Conservation (phyloP, 2,329 filamentous ascomycete genomes). For the Epichloe coenophiala region DNA sequence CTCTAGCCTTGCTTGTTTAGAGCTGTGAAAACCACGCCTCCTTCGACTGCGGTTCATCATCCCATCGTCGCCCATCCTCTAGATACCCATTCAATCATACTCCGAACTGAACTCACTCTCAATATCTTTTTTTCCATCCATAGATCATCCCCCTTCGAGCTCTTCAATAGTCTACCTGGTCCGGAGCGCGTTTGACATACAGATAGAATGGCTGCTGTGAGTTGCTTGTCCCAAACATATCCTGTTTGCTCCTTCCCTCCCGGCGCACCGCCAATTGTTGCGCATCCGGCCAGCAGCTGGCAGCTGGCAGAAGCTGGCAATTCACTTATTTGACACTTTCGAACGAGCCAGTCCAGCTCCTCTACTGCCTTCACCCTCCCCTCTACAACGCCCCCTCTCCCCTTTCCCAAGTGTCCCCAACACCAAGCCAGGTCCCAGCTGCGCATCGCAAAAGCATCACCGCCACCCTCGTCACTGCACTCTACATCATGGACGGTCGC, state of each 20-base stretch:
- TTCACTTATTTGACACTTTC: neutral
- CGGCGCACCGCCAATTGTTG: slow-evolving; percentile 1
- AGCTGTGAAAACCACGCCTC: slow-evolving; percentile 20
- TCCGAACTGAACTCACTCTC: slow-evolving; percentile 9
- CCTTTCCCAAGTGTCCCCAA: neutral
- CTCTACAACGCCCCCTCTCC: slow-evolving; percentile 5
- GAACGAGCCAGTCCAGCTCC: too few species aligned
- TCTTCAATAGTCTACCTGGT: slow-evolving; percentile 4
- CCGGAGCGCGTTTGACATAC: slow-evolving; percentile 14
- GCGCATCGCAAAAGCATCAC: neutral
- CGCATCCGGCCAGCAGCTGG: neutral
- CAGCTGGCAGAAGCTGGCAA: slow-evolving; percentile 4
- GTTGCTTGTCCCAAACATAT: slow-evolving; percentile 11
- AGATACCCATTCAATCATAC: slow-evolving; percentile 18
- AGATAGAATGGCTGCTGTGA: slow-evolving; percentile 31
- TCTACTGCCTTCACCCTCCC: slow-evolving; percentile 8
- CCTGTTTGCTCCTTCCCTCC: slow-evolving; percentile 4
- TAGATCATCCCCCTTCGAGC: slow-evolving; percentile 1
- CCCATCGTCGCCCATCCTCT: slow-evolving; percentile 15
- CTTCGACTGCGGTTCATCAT: slow-evolving; percentile 16
- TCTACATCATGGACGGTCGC: slow-evolving; percentile 2
- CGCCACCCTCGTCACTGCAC: neutral
- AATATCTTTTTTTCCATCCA: neutral
- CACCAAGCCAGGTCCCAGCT: neutral
- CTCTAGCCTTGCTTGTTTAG: slow-evolving; percentile 17